Base-by-base conservation (phyloP, 441 rosid species). In the Croton laevigatus region DNA sequence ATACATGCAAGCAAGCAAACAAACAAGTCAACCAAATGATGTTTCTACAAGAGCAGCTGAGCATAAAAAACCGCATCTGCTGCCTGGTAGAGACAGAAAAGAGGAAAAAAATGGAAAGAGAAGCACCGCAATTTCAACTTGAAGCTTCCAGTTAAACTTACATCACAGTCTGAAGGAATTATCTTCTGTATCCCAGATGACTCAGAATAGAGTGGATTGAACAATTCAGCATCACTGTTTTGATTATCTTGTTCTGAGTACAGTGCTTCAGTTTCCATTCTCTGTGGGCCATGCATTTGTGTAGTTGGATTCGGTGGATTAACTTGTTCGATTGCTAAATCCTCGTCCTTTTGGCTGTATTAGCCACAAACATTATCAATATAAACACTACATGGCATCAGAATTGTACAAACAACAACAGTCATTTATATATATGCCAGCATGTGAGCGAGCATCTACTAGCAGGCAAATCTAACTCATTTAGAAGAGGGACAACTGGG, bases 151-250 rank as follows among this genome's bases (percentile, higher is more conserved):
- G 48, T 62, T 19, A 53, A 13, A 82, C 94, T 87, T 78, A 92
- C 94, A 76, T 84, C 82, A 65, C 79, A 71, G 52, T 81, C 86
- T 27, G 90, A 62, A 71, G 89, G 90, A 68, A 79, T 76, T 74
- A 92, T 81, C 82, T 86, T 92, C 79, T 73, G 85, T 34, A 84
- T 71, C 69, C 84, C 80, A 34, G 78, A 55, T 68, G 62, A 69
- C 61, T 69, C 78, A 6, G 74, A 48, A 73, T 70, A 45, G 40
- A 54, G 27, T 37, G 76, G 67, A 46, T 23, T 57, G 68, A 49
- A 68, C 17, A 58, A 52, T 32, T 59, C 72, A 52, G 62, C 46
- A 27, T 68, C 62, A 23, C 59, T 71, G 54, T 14, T 64, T 59
- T 54, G 59, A 63, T 67, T 22, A 44, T 73, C 69, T 53, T 67